phyloP scores from a whole-genome alignment of 495 filamentous ascomycete genomes.

The Penicillium pulvis region DNA sequence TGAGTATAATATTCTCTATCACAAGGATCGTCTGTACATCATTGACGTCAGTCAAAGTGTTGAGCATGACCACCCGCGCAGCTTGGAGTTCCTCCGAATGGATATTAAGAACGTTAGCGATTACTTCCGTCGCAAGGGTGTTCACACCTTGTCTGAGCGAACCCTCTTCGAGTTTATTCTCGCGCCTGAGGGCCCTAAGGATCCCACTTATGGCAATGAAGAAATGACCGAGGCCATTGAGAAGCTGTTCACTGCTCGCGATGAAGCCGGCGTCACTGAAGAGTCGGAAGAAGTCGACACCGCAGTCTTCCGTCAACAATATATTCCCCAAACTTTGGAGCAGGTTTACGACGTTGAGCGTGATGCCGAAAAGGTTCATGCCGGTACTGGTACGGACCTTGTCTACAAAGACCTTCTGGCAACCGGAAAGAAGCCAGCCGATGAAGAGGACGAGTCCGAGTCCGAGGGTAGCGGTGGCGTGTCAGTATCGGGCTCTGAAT shows the following conservation, averaged over 20 bases:
- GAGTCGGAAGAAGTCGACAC: slow-evolving; percentile 70
- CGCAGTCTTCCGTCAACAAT: slow-evolving; percentile 92
- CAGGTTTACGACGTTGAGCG: slow-evolving; percentile 96
- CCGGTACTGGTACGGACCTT: slow-evolving; percentile 69
- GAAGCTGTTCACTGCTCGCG: slow-evolving; percentile 48
- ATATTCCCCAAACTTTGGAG: slow-evolving; percentile 90
- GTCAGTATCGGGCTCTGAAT: slow-evolving; percentile 46
- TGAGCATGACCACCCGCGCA: slow-evolving; percentile 91
- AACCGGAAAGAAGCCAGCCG: slow-evolving; percentile 57
- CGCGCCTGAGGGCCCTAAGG: slow-evolving; percentile 52
- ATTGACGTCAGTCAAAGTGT: slow-evolving; percentile 98
- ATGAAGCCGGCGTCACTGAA: slow-evolving; percentile 40
- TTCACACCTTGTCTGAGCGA: slow-evolving; percentile 74
- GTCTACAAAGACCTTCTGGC: slow-evolving; percentile 77
- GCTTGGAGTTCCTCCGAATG: slow-evolving; percentile 91
- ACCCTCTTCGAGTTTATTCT: slow-evolving; percentile 80
- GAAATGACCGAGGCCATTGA: slow-evolving; percentile 53
- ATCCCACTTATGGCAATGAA: slow-evolving; percentile 32
- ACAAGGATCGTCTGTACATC: slow-evolving; percentile 79
- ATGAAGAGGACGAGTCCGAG: slow-evolving; percentile 39
- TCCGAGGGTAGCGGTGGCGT: slow-evolving; percentile 53
- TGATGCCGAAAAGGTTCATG: slow-evolving; percentile 74
- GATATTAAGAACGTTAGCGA: slow-evolving; percentile 95
- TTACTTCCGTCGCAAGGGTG: slow-evolving; percentile 84
- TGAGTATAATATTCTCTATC: slow-evolving; percentile 95